Base-by-base conservation (phyloP, 345 rosid genomes). In the Boechera divaricarpa region DNA sequence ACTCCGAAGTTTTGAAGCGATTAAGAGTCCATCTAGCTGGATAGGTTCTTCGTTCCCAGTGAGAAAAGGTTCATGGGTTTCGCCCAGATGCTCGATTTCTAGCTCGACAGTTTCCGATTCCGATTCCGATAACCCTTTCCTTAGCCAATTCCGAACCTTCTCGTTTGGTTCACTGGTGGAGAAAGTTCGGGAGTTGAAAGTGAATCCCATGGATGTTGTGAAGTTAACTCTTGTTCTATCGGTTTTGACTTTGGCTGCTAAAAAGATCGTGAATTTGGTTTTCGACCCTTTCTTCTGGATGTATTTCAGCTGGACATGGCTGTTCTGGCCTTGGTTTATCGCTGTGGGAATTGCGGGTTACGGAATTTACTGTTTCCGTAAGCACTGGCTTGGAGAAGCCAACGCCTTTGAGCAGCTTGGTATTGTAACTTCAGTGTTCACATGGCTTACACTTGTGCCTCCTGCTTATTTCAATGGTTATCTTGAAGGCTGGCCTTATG, bases 271-370 rank as follows among this genome's bases (percentile, higher is more conserved):
- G 69, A 84, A 77, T 53, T 76, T 85, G 82, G 61, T 74, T 16
- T 70, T 89, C 21, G 84, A 83, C 73, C 97, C 97, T 2, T 92
- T 92, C 79, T 90, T 92, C 78, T 92, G 95, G 95, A 84, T 88
- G 91, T 89, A 92, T 82, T 90, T 92, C 72, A 90, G 93, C 92
- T 89, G 96, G 97, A 85, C 86, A 53, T 92, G 93, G 97, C 52
- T 92, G 80, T 90, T 94, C 82, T 90, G 97, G 98, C 98, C 97
- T 16, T 92, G 95, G 97, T 77, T 77, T 54, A 84, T 85, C 72
- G 97, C 93, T 60, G 5, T 86, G n/a, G 82, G 82, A 4, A 73
- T 88, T 45, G 97, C 87, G 4, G 54, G 76, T 69, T 88, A 87
- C 35, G 97, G 97, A 8, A 18, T 86, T 0, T 87, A 84, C 82